These are phyloP conservation scores for Backusella sp. DNA, from an alignment of 192 early-diverging fungal species.

Conservation along the genomic window DNA sequence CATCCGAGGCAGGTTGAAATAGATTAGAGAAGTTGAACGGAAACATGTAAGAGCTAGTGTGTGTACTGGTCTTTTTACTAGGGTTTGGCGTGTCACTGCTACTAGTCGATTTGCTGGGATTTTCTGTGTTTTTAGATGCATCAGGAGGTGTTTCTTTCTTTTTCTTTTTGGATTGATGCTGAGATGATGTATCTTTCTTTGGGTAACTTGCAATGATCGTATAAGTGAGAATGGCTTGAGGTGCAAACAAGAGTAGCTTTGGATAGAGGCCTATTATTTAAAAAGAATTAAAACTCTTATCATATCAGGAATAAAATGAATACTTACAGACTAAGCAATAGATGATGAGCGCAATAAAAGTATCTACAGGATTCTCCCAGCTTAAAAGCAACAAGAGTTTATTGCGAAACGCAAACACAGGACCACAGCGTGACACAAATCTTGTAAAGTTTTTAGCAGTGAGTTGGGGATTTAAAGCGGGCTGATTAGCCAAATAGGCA, in stretches of 20 bases:
- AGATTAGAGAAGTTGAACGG: conserved; percentile 2
- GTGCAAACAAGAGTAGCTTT: not conserved
- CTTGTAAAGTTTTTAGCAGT: conserved; percentile 69
- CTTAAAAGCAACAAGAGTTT: conserved; percentile 53
- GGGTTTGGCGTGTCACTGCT: not conserved
- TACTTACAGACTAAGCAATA: conserved; percentile 56
- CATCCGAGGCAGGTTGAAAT: conserved; percentile 20
- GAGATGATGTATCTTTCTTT: not conserved
- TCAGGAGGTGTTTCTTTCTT: not conserved
- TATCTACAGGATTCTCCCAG: conserved; percentile 71
- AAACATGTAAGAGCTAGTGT: not conserved
- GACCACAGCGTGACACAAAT: conserved; percentile 65
- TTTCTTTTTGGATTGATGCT: not conserved
- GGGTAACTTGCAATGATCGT: not conserved
- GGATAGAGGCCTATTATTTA: conserved; percentile 7
- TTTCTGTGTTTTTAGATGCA: not conserved
- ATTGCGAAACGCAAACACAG: conserved; percentile 65
- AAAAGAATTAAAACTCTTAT: not conserved
- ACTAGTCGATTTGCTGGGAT: not conserved
- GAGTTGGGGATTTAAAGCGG: conserved; percentile 58
- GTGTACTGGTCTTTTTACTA: not conserved
- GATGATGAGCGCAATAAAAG: conserved; percentile 46
- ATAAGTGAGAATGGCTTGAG: conserved; percentile 4
- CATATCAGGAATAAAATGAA: not conserved
- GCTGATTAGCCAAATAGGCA: conserved; percentile 24